These are phyloP conservation scores for Fonsecaea monophora DNA, from an alignment of 2,329 filamentous ascomycete species.

Conservation along the genomic window DNA sequence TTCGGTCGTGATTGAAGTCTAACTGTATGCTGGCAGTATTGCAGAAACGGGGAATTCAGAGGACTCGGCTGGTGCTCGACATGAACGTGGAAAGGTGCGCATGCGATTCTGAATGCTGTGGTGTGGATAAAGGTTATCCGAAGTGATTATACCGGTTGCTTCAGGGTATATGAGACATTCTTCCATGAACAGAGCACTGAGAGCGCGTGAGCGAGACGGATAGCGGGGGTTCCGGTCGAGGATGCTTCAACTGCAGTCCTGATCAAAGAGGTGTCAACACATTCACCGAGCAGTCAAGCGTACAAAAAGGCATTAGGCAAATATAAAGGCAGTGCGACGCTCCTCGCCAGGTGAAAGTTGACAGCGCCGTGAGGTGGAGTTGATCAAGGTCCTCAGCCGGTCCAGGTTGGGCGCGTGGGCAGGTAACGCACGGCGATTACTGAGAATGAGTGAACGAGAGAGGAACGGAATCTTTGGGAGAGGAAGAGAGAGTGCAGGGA, in stretches of 20 bases:
- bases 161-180: constrained; percentile 6
- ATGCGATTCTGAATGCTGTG: neutral
- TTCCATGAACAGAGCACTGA: neutral
- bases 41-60: neutral
- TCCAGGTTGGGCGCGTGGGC: neutral
- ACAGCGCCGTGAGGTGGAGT: neutral
- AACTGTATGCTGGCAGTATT: constrained; percentile 4
- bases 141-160: constrained; percentile 3
- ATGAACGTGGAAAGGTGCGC: constrained; percentile 20
- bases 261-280: neutral
- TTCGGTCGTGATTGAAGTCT: constrained; percentile 36
- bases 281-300: neutral
- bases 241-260: neutral
- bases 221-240: neutral
- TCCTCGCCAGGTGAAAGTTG: constrained; percentile 4
- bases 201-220: neutral
- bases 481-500: neutral
- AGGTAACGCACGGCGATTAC: constrained; percentile 1
- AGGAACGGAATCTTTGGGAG: neutral
- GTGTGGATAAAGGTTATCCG: neutral
- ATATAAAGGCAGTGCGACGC: neutral
- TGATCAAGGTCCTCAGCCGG: constrained; percentile 6
- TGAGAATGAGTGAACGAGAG: constrained; percentile 1
- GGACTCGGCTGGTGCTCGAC: constrained; percentile 11
- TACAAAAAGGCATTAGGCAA: neutral